phyloP scores from a whole-genome alignment of 176 grass and related monocot genomes.

The Oryza coarctata region DNA sequence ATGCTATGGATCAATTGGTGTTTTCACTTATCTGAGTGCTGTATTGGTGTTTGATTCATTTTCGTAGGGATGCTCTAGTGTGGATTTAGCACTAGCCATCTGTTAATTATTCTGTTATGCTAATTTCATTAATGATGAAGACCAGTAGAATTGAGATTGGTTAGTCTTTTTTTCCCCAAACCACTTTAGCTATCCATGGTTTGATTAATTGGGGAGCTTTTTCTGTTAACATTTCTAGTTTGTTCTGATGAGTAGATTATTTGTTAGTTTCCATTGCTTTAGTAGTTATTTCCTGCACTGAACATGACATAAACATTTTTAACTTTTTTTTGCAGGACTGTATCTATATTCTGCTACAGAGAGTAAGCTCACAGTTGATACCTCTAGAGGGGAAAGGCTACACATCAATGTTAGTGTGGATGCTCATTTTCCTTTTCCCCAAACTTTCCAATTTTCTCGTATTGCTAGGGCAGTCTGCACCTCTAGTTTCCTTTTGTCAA shows the following conservation, averaged over 20 bases:
- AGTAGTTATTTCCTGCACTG: background rate
- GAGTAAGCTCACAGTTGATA: constrained; percentile 95
- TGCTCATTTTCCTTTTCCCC: background rate
- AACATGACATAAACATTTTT: constrained; percentile 2
- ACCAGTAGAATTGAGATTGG: background rate
- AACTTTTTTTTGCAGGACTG: constrained; percentile 64
- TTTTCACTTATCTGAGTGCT: constrained; percentile 19
- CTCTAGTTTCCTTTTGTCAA: constrained; percentile 1
- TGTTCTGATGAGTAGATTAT: background rate
- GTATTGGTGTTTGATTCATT: background rate
- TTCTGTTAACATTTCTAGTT: background rate
- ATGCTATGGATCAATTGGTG: constrained; percentile 9
- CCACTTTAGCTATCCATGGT: background rate
- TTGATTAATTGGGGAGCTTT: constrained; percentile 6
- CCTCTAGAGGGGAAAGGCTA: constrained; percentile 93
- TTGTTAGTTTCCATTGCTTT: background rate
- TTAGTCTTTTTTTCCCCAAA: background rate
- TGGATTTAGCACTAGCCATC: background rate
- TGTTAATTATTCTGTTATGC: constrained; percentile 1
- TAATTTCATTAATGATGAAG: background rate
- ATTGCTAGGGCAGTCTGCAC: background rate
- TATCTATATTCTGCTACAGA: constrained; percentile 90
- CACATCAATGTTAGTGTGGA: constrained; percentile 82
- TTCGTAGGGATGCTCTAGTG: background rate
- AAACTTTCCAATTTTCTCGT: constrained; percentile 15